Conservation (phyloP, 2,329 filamentous ascomycete genomes). For the Colletotrichum sp. region DNA sequence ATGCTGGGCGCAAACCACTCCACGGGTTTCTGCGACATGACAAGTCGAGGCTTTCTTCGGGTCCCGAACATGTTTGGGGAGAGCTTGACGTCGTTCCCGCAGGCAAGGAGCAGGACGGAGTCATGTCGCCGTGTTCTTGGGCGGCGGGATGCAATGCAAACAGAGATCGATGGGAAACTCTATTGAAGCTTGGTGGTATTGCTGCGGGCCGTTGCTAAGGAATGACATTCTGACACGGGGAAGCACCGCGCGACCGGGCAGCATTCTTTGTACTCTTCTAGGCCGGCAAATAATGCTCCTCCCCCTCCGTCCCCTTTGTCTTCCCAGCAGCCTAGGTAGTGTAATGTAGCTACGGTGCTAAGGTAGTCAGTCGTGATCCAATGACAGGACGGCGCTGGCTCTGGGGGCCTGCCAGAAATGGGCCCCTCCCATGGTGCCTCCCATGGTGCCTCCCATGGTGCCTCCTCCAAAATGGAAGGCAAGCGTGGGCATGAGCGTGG, state of each 20-base stretch:
- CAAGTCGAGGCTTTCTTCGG: background rate
- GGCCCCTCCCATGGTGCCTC: background rate
- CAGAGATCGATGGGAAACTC: slow-evolving; percentile 9
- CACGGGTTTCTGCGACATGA: background rate
- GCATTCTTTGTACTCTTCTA: background rate
- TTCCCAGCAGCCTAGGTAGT: background rate
- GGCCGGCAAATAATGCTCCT: background rate
- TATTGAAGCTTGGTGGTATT: background rate
- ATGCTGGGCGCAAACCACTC: background rate
- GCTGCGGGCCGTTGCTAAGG: background rate
- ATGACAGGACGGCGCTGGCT: background rate
- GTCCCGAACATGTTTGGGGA: background rate
- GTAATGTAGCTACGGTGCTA: background rate
- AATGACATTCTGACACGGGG: background rate
- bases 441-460: background rate
- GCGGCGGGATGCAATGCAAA: background rate
- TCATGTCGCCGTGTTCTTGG: background rate
- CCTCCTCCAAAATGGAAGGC: background rate
- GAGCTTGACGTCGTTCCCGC: slow-evolving; percentile 4
- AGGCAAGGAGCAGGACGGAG: background rate
- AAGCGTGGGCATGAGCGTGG: background rate
- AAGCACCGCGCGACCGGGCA: background rate
- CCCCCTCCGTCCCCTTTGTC: background rate
- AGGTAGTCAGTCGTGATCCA: background rate
- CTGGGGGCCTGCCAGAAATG: background rate